Evolutionary conservation across 2,329 filamentous ascomycete species (phyloP).

Genomic region (Coniosporium tulheliwenetii): DNA sequence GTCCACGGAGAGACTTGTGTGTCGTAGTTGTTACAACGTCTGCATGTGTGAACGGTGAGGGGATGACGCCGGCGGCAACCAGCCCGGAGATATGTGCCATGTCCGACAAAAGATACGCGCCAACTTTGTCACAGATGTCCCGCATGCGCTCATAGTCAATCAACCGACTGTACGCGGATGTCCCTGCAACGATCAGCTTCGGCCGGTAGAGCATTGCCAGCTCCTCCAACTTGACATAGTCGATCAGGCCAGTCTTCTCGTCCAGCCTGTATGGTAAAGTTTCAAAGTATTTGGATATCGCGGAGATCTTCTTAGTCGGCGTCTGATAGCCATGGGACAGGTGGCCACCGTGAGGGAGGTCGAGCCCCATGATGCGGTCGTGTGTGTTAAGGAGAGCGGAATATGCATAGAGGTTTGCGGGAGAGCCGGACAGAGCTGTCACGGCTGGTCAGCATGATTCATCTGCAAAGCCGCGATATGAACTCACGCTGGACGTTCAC

Average conservation of each 20-base stretch:
- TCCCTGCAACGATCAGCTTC: conserved; percentile 88
- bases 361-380: conserved; percentile 91
- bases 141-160: conserved; percentile 93
- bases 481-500: conserved; percentile 80
- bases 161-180: conserved; percentile 87
- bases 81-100: conserved; percentile 97
- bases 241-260: conserved; percentile 80
- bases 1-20: conserved; percentile 92
- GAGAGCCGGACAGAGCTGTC: conserved; percentile 45
- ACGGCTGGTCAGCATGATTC: conserved; percentile 2
- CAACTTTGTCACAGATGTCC: conserved; percentile 76
- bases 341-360: conserved; percentile 88
- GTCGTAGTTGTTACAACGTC: conserved; percentile 97
- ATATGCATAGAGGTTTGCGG: conserved; percentile 96
- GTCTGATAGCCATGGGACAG: conserved; percentile 97
- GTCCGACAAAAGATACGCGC: conserved; percentile 74
- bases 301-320: conserved; percentile 93
- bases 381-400: conserved; percentile 93
- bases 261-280: conserved; percentile 89
- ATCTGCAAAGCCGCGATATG: background rate
- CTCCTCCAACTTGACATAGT: conserved; percentile 85
- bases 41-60: conserved; percentile 73
- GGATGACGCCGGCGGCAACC: conserved; percentile 80
- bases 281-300: conserved; percentile 97
- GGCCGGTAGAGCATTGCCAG: conserved; percentile 79